Base-by-base conservation (phyloP, 1,284 basidiomycete species). In the Cryptococcus deneoformans region DNA sequence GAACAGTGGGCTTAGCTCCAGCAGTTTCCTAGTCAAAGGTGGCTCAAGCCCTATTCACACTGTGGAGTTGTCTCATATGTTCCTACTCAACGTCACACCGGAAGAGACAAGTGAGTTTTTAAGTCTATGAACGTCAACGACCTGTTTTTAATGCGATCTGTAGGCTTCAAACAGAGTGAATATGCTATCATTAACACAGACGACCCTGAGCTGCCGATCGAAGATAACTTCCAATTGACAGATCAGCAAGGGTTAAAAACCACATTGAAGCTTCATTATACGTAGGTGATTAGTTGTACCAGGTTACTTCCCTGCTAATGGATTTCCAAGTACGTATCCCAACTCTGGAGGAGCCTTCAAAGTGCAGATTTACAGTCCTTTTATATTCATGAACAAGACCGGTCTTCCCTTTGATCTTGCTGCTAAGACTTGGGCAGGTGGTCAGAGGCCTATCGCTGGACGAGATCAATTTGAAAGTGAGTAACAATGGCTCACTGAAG, bases 131-230 rank as follows among this genome's bases (percentile, higher is more conserved):
- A 36, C 5, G 38, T 2, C 42, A 39, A 9, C 53, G 42, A 50
- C 20, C 8, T 37, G 38, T 47, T 16, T 16, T 7, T n/a, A 44
- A n/a, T 44, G 3, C 6, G 43, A n/a, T 6, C 37, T 24, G 6
- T 34, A 68, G 66, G 64, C 43, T 50, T 71, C 24, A 90, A 90
- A 67, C 89, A 92, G n/a, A 95, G 92, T 75, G 95, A 99, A 63
- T 99, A 98, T 68, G 88, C 92, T 2, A 98, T 99, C 75, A 95
- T 99, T 79, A 96, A 94, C 65, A 92, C 91, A 5, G 92, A 97
- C 71, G 88, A 87, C 46, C 86, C 89, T 56, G 90, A 94, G 50
- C 53, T 76, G 39, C 73, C 73, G 6, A 64, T 67, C 20, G 75
- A 76, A 54, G 65, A 74, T 52, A 61, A 73, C 54, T 74, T 76